Base-by-base conservation (phyloP, 176 grass and related monocot genomes). In the Phyllostachys edulis region DNA sequence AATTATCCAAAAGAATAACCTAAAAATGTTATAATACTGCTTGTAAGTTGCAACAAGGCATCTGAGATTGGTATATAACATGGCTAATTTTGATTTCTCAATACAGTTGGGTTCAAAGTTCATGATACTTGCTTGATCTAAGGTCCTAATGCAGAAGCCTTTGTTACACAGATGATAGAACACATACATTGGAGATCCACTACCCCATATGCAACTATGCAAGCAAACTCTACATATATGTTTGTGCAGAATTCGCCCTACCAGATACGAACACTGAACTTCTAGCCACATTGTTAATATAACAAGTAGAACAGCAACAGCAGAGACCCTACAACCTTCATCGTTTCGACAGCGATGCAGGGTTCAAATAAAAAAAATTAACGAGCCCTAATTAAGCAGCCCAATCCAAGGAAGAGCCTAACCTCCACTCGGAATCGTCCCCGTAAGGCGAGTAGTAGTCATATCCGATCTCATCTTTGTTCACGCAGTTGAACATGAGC, bases 401-500 rank as follows among this genome's bases (percentile, higher is more conserved):
- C 57, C 57, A 24, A 62, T 62, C 59, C n/a, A 62, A 62, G 24
- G 59, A 62, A 5, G 11, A 75, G 45, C 32, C 54, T 82, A 61
- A 91, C 94, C 94, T 93, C 89, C 94, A 94, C 60, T 97, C 94
- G 0, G 85, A 80, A 86, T 94, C 86, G 11, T 88, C 86, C 29
- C 86, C 86, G 32, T 88, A 93, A 20, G 94, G 91, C 23, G 89
- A 97, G 89, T 97, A 97, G 37, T 90, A 90, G 66, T 94, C 94
- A 47, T 97, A 75, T 76, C 91, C 81, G 60, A 93, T 88, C 66
- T 93, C 89, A 47, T 90, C 89, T 68, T 80, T 90, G 75, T 86
- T 91, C 44, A 97, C 94, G 37, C 87, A 88, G 65, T 97, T 97
- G 85, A 97, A 97, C 94, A 97, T 94, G 82, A 89, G 73, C 17